Percentiles rank a stretch among this genome's conserved stretches.
These are phyloP conservation scores for Coriaria nepalensis DNA, from an alignment of 306 rosid species.

Conservation along the genomic window DNA sequence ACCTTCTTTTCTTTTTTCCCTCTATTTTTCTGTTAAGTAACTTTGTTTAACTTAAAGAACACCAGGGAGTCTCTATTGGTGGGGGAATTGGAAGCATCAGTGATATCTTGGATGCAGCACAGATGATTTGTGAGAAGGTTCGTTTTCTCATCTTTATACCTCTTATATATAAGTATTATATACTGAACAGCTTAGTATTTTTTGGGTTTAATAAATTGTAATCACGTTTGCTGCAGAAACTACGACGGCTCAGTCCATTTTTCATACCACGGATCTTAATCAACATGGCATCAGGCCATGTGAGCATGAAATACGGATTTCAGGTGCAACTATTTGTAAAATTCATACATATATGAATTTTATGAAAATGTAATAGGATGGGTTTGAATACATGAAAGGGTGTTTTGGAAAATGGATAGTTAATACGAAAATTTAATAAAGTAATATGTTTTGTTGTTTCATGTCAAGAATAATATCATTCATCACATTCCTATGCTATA, in stretches of 20 bases:
- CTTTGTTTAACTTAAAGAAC: conserved; percentile 21
- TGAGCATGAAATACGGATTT: conserved; percentile 96
- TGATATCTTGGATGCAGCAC: conserved; percentile 79
- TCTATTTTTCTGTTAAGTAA: conserved; percentile 8
- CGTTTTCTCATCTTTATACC: conserved; percentile 1
- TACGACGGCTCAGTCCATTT: conserved; percentile 95
- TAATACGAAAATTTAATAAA: no score
- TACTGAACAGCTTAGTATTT: conserved; percentile 4
- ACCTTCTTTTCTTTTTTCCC: conserved; percentile 1
- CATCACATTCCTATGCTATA: no score
- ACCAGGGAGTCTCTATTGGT: conserved; percentile 86
- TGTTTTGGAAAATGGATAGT: no score
- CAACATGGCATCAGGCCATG: conserved; percentile 96
- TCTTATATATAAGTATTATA: neutral
- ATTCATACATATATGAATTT: neutral
- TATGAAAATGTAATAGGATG: no score
- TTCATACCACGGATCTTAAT: conserved; percentile 85
- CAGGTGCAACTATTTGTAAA: conserved; percentile 37
- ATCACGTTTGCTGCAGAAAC: conserved; percentile 51
- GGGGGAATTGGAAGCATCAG: conserved; percentile 89
- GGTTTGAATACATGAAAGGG: no score
- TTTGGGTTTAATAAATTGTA: no score
- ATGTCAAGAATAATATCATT: no score
- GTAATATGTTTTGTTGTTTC: no score
- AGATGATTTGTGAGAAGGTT: conserved; percentile 77